A percentile compares a stretch with the other conserved stretches of the same genome.
Conservation (phyloP, 768 basidiomycete species). For the Termitomyces sp. region DNA sequence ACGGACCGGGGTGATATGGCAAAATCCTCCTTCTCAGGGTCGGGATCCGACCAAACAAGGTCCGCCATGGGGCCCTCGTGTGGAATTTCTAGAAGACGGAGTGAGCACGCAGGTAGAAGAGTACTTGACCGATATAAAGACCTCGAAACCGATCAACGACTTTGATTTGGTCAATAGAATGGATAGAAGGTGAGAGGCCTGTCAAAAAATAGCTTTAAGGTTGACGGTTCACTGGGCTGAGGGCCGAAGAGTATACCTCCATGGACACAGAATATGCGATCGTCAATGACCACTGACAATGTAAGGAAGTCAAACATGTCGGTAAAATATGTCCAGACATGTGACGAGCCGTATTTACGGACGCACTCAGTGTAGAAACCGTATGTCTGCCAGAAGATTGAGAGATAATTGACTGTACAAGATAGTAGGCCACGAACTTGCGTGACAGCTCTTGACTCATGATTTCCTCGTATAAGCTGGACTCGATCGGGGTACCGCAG, state of each 20-base stretch:
- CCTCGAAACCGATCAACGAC: constrained; percentile 98
- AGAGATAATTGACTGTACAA: constrained; percentile 18
- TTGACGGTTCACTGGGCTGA: constrained; percentile 8
- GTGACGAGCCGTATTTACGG: constrained; percentile 92
- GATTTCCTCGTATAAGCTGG: constrained; percentile 95
- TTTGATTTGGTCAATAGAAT: constrained; percentile 99
- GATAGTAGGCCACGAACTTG: constrained; percentile 60
- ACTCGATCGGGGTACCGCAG: constrained; percentile 95
- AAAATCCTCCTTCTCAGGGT: constrained; percentile 98
- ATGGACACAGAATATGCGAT: constrained; percentile 98
- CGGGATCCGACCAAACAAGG: constrained; percentile 99
- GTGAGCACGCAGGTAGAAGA: constrained; percentile 17
- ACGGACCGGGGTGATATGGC: constrained; percentile 94
- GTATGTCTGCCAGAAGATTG: constrained; percentile 67
- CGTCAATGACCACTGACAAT: constrained; percentile 96
- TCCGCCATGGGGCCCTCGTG: constrained; percentile 99
- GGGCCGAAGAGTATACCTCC: constrained; percentile 59
- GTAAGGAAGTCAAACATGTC: constrained; percentile 99
- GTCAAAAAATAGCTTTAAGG: constrained; percentile 13
- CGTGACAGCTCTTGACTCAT: constrained; percentile 96
- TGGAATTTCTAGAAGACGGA: constrained; percentile 75
- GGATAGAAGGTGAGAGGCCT: constrained; percentile 97
- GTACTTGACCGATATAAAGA: constrained; percentile 27
- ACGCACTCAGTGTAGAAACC: constrained; percentile 99
- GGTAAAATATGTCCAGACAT: constrained; percentile 99